Evolutionary conservation across 2,329 filamentous ascomycete genomes (phyloP), one percentile per base, ranked within the genome.

Genomic region (Alternaria sp.): DNA sequence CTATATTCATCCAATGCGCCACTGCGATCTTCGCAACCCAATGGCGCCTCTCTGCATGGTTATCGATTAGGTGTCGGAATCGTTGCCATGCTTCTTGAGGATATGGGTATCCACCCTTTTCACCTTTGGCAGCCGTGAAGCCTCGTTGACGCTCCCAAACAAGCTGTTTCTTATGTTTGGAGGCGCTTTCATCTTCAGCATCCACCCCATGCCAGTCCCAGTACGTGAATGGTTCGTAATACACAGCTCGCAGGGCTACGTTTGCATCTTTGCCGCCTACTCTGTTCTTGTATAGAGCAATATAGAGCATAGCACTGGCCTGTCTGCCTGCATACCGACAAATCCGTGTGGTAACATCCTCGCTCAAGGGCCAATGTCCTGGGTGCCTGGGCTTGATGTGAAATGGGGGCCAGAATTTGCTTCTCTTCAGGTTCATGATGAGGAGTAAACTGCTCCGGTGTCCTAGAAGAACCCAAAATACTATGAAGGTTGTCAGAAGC

Each of bases 181-280:
- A 49, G 1, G 61, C 51, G 38, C 26, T 44, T 3, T 20, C 32
- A 12, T 59, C 53, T 42, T 60, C 52, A 16, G 54, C 48, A 54
- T 51, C 36, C 3, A 61, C 18, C 1, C 62, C 65, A 46, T 67
- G 57, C 71, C 72, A 75, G 57, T 74, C 71, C 63, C 60, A 71
- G 58, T 70, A 74, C 4, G 62, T 69, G 51, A 73, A 74, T 6
- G 71, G 70, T 44, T 74, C 70, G 42, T 63, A 60, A 18, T 67
- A 57, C 28, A 61, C 55, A 4, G 59, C 58, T 42, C 47, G 28
- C 22, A 55, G 32, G 16, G 61, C 59, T 22, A 52, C 59, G 11
- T 54, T 24, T 28, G 32, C 36, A 12, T 38, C 54, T 36, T 38
- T 7, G 42, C 30, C 11, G 18, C 18, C 7, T 47, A 42, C 7